Evolutionary conservation across 371 early-diverging fungal genomes (phyloP).

Genomic region (Zopfochytrium polystomum): DNA sequence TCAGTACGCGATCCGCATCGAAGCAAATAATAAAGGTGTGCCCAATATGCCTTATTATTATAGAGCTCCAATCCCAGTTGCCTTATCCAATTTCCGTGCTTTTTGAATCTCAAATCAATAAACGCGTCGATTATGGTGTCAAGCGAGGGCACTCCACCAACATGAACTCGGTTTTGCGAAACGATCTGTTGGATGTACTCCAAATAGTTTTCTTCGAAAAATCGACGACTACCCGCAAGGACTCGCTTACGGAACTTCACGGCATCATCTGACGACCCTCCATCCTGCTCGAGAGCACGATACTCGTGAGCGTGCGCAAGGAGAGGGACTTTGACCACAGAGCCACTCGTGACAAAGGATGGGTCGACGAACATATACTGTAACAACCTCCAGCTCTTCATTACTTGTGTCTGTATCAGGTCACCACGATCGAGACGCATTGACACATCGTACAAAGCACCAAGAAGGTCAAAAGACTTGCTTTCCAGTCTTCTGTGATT

Average conservation of each 20-base stretch:
- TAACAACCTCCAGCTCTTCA: slow-evolving; percentile 55
- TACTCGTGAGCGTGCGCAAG: too few relatives aligned
- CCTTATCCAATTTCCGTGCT: slow-evolving; percentile 50
- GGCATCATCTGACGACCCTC: slow-evolving; percentile 22
- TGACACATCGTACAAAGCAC: slow-evolving; percentile 17
- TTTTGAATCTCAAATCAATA: slow-evolving; percentile 59
- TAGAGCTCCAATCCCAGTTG: slow-evolving; percentile 51
- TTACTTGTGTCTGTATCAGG: slow-evolving; percentile 37
- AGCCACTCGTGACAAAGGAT: too few relatives aligned
- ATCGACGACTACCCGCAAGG: slow-evolving; percentile 41
- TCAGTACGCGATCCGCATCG: slow-evolving; percentile 67
- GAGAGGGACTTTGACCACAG: too few relatives aligned
- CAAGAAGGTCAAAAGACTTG: slow-evolving; percentile 23
- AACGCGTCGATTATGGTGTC: slow-evolving; percentile 63
- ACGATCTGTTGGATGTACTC: slow-evolving; percentile 59
- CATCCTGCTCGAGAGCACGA: slow-evolving; percentile 13
- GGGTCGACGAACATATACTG: slow-evolving; percentile 25
- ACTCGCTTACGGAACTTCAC: slow-evolving; percentile 33
- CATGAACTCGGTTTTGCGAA: slow-evolving; percentile 42
- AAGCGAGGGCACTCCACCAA: slow-evolving; percentile 48
- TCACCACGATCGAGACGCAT: slow-evolving; percentile 25
- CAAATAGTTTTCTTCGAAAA: slow-evolving; percentile 27
- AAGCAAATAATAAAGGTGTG: slow-evolving; percentile 72
- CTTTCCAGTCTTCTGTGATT: slow-evolving; percentile 47
- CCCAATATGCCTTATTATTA: slow-evolving; percentile 70